Evolutionary conservation across 768 basidiomycete genomes (phyloP).

Genomic region (Russula abietina): DNA sequence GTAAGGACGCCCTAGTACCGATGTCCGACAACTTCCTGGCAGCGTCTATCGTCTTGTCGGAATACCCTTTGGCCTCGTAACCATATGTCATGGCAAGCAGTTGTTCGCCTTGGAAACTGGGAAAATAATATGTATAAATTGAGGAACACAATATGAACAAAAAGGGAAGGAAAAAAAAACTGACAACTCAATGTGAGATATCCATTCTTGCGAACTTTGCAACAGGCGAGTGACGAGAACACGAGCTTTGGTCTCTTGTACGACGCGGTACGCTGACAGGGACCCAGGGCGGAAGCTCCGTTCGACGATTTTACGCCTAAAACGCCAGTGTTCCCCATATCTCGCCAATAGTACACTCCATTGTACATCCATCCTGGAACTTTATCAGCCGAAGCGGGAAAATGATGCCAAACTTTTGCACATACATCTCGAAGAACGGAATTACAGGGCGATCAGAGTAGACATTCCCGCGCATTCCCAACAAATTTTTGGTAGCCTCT

Average conservation of each 20-base stretch:
- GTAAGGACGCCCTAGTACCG: background rate
- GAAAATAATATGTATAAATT: background rate
- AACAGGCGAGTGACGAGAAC: background rate
- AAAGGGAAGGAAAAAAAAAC: too few species aligned
- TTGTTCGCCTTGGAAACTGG: slow-evolving; percentile 8
- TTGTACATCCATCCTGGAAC: slow-evolving; percentile 1
- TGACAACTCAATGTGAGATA: slow-evolving; percentile 3
- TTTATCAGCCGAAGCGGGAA: too few species aligned
- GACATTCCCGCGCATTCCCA: slow-evolving; percentile 47
- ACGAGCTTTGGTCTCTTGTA: slow-evolving; percentile 6
- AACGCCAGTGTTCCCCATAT: background rate
- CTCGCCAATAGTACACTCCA: background rate
- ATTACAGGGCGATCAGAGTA: slow-evolving; percentile 5
- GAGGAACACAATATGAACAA: background rate
- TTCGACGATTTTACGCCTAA: slow-evolving; percentile 8
- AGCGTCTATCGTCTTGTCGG: background rate
- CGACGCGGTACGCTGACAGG: background rate
- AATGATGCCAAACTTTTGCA: too few species aligned
- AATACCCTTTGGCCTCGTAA: background rate
- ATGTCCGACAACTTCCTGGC: background rate
- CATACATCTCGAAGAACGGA: slow-evolving; percentile 16
- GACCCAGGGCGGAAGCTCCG: slow-evolving; percentile 8
- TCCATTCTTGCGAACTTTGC: background rate
- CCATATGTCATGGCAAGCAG: slow-evolving; percentile 11
- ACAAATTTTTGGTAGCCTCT: slow-evolving; percentile 41